Conservation (phyloP, 2,329 filamentous ascomycete genomes). For the Nemania sp. region DNA sequence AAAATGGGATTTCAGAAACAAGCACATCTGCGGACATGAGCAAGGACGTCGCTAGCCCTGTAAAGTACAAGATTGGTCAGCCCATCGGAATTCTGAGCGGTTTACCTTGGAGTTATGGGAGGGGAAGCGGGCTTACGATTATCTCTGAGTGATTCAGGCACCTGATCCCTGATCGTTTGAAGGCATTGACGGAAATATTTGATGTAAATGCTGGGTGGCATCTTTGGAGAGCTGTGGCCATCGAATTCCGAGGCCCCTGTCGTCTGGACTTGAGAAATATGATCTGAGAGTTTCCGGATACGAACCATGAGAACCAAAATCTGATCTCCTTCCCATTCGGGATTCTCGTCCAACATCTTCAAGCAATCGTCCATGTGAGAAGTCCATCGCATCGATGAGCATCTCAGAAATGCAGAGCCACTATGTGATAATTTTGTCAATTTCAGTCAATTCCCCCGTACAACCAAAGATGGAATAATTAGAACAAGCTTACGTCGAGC, state of each 20-base stretch:
- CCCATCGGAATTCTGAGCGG: no score
- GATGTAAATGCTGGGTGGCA: constrained; percentile 35
- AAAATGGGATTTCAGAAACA: constrained; percentile 44
- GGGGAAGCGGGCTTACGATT: constrained; percentile 35
- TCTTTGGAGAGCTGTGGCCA: constrained; percentile 12
- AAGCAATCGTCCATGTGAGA: constrained; percentile 62
- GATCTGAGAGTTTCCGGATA: constrained; percentile 32
- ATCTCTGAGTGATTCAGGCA: constrained; percentile 32
- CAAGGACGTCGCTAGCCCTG: constrained; percentile 43
- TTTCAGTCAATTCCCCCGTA: no score
- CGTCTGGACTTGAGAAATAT: constrained; percentile 27
- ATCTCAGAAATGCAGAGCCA: constrained; percentile 32
- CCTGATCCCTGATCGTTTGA: constrained; percentile 29
- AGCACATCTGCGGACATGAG: constrained; percentile 43
- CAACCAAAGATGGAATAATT: no score
- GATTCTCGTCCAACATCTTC: constrained; percentile 47
- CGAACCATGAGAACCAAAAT: constrained; percentile 45
- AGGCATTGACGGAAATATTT: constrained; percentile 37
- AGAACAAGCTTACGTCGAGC: constrained; percentile 37
- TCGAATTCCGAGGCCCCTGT: constrained; percentile 4
- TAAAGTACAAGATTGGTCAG: not conserved
- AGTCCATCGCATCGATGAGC: constrained; percentile 55
- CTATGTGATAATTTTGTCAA: constrained; percentile 18
- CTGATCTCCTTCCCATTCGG: constrained; percentile 53
- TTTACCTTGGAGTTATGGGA: no score